Conservation (phyloP, 805 yeast species). For the Nakazawaea pomicola region DNA sequence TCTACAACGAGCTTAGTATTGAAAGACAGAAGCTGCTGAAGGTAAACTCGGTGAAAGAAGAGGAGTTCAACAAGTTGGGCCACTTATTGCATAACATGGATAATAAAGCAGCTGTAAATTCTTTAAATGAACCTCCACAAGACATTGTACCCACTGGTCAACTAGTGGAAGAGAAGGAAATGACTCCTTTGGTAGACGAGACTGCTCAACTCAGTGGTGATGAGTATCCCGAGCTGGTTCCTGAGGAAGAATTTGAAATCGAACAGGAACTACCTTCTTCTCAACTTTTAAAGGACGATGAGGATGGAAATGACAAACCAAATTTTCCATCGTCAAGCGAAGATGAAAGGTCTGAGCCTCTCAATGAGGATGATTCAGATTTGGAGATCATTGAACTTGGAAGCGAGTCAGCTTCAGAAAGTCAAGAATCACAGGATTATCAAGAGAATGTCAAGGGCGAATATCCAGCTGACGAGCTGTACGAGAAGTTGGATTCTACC, state of each 20-base stretch:
- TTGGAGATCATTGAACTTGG: constrained; percentile 6
- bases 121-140: no score
- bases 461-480: no score
- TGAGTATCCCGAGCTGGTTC: constrained; percentile 10
- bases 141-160: no score
- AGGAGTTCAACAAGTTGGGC: constrained; percentile 21
- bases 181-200: no score
- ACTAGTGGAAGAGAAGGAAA: no score
- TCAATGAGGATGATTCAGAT: constrained; percentile 9
- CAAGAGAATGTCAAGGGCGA: constrained; percentile 2
- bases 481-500: no score
- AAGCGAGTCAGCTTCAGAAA: no score
- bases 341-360: constrained; percentile 10
- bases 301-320: no score
- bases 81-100: constrained; percentile 17
- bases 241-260: constrained; percentile 19
- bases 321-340: no score
- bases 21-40: constrained; percentile 23
- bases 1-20: constrained; percentile 28
- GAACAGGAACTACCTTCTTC: no score
- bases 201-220: constrained; percentile 16
- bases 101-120: constrained; percentile 19
- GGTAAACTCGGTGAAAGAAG: constrained; percentile 18
- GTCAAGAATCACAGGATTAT: neutral
- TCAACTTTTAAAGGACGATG: no score